A percentile compares a stretch with the other conserved stretches of the same genome.
These are phyloP conservation scores for Tillandsia leiboldiana DNA, from an alignment of 176 grass and related monocot species.

Conservation along the genomic window DNA sequence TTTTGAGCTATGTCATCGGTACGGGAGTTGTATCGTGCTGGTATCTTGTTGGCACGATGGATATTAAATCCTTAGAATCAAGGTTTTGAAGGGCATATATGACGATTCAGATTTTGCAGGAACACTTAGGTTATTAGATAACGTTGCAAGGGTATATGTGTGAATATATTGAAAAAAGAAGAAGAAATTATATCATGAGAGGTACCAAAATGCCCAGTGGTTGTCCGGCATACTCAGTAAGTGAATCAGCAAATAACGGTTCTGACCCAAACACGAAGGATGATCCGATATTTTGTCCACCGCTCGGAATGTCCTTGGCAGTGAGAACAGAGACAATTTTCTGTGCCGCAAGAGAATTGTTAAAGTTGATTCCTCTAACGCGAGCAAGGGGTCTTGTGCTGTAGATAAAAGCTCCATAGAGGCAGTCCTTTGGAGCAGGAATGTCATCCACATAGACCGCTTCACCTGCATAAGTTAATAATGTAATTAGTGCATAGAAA, in stretches of 20 bases:
- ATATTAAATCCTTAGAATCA: no score
- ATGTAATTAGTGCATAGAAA: background rate
- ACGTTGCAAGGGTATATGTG: background rate
- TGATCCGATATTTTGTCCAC: conserved; percentile 56
- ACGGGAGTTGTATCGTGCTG: no score
- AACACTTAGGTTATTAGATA: no score
- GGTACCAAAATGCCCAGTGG: conserved; percentile 64
- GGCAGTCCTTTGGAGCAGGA: conserved; percentile 56
- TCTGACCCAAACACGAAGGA: conserved; percentile 42
- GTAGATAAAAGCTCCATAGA: conserved; percentile 75
- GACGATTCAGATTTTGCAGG: no score
- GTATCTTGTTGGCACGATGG: no score
- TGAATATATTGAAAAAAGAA: background rate
- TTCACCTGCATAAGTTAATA: conserved; percentile 43
- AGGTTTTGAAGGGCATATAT: no score
- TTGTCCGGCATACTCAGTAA: conserved; percentile 64
- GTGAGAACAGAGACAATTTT: conserved; percentile 50
- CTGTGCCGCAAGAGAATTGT: conserved; percentile 44
- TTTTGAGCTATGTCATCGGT: no score
- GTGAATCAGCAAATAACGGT: conserved; percentile 50
- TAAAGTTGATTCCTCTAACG: conserved; percentile 56
- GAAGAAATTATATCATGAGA: conserved; percentile 3
- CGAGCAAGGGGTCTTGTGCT: conserved; percentile 54
- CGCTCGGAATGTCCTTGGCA: conserved; percentile 61
- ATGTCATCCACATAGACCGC: conserved; percentile 83